These are phyloP conservation scores for Teunomyces tritomae DNA, from an alignment of 805 yeast genomes.

Conservation along the genomic window DNA sequence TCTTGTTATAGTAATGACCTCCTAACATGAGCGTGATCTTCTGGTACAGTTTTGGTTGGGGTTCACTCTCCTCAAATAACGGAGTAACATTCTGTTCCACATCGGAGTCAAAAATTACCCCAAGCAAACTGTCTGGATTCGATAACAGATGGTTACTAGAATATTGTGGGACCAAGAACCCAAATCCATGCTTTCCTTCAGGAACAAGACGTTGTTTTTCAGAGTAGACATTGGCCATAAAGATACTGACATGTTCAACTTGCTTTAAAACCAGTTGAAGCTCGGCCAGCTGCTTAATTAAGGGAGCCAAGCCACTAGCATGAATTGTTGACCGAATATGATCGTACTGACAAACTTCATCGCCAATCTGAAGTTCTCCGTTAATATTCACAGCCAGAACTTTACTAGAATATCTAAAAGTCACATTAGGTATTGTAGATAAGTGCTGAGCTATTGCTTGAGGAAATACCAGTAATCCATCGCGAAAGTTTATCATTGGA, in stretches of 20 bases:
- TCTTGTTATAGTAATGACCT: constrained; percentile 53
- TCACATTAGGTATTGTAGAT: constrained; percentile 37
- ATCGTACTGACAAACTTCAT: constrained; percentile 32
- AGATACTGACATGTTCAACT: constrained; percentile 47
- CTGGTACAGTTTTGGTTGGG: constrained; percentile 41
- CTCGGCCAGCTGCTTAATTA: constrained; percentile 21
- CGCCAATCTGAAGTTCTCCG: constrained; percentile 9
- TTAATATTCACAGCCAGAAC: constrained; percentile 20
- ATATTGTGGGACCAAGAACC: constrained; percentile 73
- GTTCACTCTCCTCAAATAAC: not conserved
- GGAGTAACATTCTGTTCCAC: constrained; percentile 53
- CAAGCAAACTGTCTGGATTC: constrained; percentile 62
- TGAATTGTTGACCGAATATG: constrained; percentile 61
- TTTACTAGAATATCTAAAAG: constrained; percentile 28
- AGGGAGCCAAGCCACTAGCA: constrained; percentile 36
- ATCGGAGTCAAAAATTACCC: constrained; percentile 89
- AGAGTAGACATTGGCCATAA: constrained; percentile 63
- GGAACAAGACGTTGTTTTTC: constrained; percentile 34
- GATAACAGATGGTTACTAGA: constrained; percentile 5
- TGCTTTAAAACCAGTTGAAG: constrained; percentile 17
- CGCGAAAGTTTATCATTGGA: constrained; percentile 60
- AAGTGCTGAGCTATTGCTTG: constrained; percentile 39
- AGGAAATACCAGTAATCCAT: constrained; percentile 59
- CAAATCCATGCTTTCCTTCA: constrained; percentile 63
- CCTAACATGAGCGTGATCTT: constrained; percentile 90